Evolutionary conservation across 768 basidiomycete species (phyloP), one percentile per base, ranked within the genome.

Genomic region (Nevesoporus exiguus): DNA sequence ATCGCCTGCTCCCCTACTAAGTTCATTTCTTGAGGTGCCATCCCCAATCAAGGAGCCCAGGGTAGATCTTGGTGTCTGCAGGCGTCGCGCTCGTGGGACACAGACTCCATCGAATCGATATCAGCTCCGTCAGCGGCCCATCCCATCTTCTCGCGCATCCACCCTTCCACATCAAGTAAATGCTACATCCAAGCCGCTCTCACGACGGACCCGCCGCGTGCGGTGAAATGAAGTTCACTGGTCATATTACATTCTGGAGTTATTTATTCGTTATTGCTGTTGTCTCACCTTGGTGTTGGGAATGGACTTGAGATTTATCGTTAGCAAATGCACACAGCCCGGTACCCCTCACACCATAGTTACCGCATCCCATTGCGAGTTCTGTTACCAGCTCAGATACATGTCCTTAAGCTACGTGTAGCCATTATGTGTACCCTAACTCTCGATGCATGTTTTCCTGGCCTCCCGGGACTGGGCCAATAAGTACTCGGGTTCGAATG

Each of bases 221-320:
- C 58, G 34, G 42, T 54, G 56, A 65, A 41, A 33, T 22, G 37
- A 34, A 36, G 22, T 11, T 42, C 15, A n/a, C 29, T 15, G 19
- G 30, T 11, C 42, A 49, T 49, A 46, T 39, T 43, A 40, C 33
- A 41, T 48, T 52, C 37, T 5, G 42, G 48, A 56, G 21, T n/a
- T 67, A 68, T 68, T 68, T 71, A 68, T 71, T 70, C 52, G 45
- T 61, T 72, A 72, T 72, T 72, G 66, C 66, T 70, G 69, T 72
- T 69, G 68, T 69, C 39, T 63, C 52, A 51, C 47, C 54, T 44
- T 51, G 24, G 54, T 49, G 48, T 48, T 36, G 40, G 36, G 51
- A 54, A 47, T 30, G 57, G 54, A 54, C 47, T 51, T 33, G 49
- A 46, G 30, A 41, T 30, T 56, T 31, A 30, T 31, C 45, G 25